Base-by-base conservation (phyloP, 2,329 filamentous ascomycete species). In the Cladophialophora carrionii region DNA sequence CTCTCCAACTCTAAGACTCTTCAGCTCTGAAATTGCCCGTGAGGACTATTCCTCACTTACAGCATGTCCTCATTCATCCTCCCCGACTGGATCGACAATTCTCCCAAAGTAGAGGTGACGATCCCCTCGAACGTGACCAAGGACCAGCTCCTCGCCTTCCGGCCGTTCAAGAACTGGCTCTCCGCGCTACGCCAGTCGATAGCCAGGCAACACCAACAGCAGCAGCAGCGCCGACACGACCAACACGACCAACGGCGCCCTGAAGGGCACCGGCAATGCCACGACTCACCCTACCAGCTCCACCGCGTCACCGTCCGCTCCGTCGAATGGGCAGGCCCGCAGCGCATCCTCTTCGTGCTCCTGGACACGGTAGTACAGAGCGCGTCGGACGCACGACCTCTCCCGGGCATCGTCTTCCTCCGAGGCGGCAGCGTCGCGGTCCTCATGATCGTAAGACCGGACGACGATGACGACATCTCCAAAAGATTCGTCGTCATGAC, bases 351-450 rank as follows among this genome's bases (percentile, higher is more conserved):
- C 37, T 43, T 43, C 37, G 37, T 43, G 1, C 37, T 43, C 5
- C 10, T 43, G 37, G 5, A 43, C 14, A 43, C 14, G 14, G 37
- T 43, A 14, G 37, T 43, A 14, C 37, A 43, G 37, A 43, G 37
- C 67, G 77, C 80, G 14, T 58, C 76, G 10, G 83, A 80, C 3
- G 80, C 83, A 66, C 80, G 76, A 66, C 52, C 61, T 7, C 76
- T 86, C 1, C 84, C 84, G 0, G 84, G 84, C 1, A 82, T 82
- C 54, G 81, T 86, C 2, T 86, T 87, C 68, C 71, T 87, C 53
- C 75, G 84, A 52, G 84, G 84, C 7, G 84, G 83, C 1, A 85
- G 83, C 74, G 83, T 87, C 1, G 84, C 77, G 8, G 82, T 87
- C 74, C 74, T 87, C 63, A 78, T 86, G 51, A 78, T 86, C 20